Evolutionary conservation across 2,329 filamentous ascomycete species (phyloP).

Genomic region (Periconia sp.): DNA sequence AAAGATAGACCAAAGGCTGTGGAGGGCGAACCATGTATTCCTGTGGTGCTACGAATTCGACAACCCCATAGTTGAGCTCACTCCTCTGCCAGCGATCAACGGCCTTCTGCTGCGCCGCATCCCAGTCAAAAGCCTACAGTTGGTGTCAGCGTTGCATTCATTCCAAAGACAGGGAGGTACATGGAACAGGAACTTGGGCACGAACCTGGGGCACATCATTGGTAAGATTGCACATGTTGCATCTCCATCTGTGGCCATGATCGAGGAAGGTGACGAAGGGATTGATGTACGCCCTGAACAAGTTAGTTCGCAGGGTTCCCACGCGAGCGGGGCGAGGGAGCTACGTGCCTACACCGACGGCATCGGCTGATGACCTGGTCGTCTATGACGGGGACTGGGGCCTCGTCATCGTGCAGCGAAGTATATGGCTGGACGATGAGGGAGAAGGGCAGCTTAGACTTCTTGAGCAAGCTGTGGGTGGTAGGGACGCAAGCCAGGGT

Average conservation of each 20-base stretch:
- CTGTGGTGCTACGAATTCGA: slow-evolving; percentile 96
- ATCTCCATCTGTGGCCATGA: slow-evolving; percentile 96
- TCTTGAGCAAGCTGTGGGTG: slow-evolving; percentile 90
- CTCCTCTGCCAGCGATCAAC: slow-evolving; percentile 90
- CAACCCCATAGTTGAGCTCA: slow-evolving; percentile 93
- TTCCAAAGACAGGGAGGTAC: neutral
- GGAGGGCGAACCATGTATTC: slow-evolving; percentile 99
- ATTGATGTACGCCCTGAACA: slow-evolving; percentile 82
- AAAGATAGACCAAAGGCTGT: slow-evolving; percentile 91
- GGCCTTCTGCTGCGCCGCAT: slow-evolving; percentile 84
- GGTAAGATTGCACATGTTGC: slow-evolving; percentile 99
- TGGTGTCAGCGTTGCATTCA: slow-evolving; percentile 1
- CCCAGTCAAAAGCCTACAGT: slow-evolving; percentile 83
- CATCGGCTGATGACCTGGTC: slow-evolving; percentile 98
- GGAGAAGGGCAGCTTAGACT: slow-evolving; percentile 89
- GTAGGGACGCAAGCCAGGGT: slow-evolving; percentile 93
- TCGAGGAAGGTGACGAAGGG: slow-evolving; percentile 96
- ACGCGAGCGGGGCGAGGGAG: neutral
- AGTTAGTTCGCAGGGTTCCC: neutral
- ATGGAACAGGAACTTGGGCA: neutral
- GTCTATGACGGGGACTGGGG: slow-evolving; percentile 85
- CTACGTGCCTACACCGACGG: slow-evolving; percentile 71
- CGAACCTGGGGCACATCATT: slow-evolving; percentile 88
- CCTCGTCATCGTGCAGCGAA: slow-evolving; percentile 88
- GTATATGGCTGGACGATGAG: slow-evolving; percentile 96